Evolutionary conservation across 2,329 filamentous ascomycete species (phyloP), one percentile per base, ranked within the genome.

Genomic region (Fusarium armeniacum): DNA sequence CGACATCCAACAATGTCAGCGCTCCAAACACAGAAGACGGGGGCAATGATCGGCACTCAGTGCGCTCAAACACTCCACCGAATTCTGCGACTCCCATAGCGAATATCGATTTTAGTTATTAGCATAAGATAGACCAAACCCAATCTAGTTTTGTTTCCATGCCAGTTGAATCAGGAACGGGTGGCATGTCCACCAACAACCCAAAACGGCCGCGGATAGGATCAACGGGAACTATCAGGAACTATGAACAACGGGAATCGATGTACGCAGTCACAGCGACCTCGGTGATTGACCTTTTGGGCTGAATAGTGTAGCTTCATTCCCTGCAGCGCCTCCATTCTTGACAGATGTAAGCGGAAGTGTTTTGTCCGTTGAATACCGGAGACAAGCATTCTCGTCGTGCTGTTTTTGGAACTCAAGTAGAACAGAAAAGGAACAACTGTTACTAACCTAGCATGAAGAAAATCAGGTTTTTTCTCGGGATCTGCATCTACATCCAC

Each of bases 41-140:
- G 13, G 1, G 16, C 5, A 15, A 58, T 11, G 59, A 64, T 24
- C 36, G 28, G n/a, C 44, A 33, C 1, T 50, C 61, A 2, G 40
- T 46, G 38, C 33, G 22, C 6, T 49, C 59, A 4, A 49, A 64
- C 32, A 50, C 44, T 22, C 82, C 85, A 69, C 84, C 88, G 81
- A 79, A 83, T 81, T 82, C 86, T 38, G 81, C 85, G 64, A 81
- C 89, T 78, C 87, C 85, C 49, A 83, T 90, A 79, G 87, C 84
- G 54, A 83, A 86, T 75, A 85, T 90, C 70, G 87, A 90, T 78
- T 86, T 90, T 71, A 88, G 84, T 77, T 89, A 90, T 71, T 90
- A 81, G 49, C 13, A 10, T 20, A 52, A 30, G 35, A 40, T 40
- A 52, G n/a, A 52, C 49, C 24, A 28, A 36, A 26, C 16, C 11